These are phyloP conservation scores for Blepharisma undulans DNA, from an alignment of 169 alveolate genomes.

Conservation along the genomic window DNA sequence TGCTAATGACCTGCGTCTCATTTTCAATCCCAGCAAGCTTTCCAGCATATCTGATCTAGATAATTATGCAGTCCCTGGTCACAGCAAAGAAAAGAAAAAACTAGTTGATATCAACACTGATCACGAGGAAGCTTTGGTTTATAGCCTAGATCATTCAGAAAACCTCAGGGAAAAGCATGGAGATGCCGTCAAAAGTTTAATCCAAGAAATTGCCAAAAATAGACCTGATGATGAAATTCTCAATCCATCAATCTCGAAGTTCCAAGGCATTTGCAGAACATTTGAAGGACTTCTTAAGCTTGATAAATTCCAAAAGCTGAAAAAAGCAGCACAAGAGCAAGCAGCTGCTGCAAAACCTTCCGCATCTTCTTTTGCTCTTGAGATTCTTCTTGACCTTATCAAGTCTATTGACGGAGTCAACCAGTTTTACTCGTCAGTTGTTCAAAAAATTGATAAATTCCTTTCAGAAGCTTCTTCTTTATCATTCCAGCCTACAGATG, in stretches of 20 bases:
- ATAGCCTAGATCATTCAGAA: background rate
- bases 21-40: background rate
- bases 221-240: background rate
- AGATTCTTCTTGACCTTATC: no score
- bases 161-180: constrained; percentile 25
- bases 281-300: background rate
- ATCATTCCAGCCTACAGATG: no score
- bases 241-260: background rate
- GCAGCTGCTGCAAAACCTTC: background rate
- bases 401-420: no score
- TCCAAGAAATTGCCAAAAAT: background rate
- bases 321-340: background rate
- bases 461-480: no score
- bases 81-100: background rate
- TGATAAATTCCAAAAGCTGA: background rate
- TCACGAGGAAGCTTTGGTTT: constrained; percentile 11
- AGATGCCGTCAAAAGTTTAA: background rate
- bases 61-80: background rate
- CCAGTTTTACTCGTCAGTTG: no score
- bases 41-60: background rate
- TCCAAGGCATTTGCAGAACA: constrained; percentile 7
- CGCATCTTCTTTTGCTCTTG: no score
- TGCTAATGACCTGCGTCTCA: background rate
- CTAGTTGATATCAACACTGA: background rate
- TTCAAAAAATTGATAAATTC: no score